Conservation (phyloP, 805 yeast species). For the Wickerhamomyces xylosicus region DNA sequence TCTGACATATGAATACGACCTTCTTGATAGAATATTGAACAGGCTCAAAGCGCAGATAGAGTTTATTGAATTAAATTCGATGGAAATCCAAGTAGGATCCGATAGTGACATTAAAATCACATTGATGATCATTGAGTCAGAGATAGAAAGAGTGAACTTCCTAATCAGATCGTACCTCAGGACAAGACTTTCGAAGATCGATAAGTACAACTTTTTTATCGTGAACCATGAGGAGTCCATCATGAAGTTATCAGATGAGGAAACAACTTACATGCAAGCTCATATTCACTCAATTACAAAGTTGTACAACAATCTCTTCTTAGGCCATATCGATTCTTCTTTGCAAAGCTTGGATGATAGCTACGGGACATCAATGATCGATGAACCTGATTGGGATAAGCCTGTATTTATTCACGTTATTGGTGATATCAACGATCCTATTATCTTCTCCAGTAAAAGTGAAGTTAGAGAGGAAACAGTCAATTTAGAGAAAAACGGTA, state of each 20-base stretch:
- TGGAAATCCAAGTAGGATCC: conserved; percentile 50
- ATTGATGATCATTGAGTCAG: conserved; percentile 81
- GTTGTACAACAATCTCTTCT: conserved; percentile 57
- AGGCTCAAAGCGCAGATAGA: conserved; percentile 66
- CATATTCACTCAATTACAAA: conserved; percentile 58
- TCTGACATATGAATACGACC: conserved; percentile 56
- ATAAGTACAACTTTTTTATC: conserved; percentile 53
- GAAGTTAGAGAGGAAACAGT: conserved; percentile 48
- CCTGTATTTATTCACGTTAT: conserved; percentile 66
- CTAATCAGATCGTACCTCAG: conserved; percentile 74
- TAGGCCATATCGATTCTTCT: conserved; percentile 55
- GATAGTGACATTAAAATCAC: conserved; percentile 66
- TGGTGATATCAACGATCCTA: conserved; percentile 26
- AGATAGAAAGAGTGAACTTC: conserved; percentile 78
- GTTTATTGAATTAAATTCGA: conserved; percentile 65
- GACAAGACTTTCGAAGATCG: conserved; percentile 59
- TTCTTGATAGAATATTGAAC: conserved; percentile 46
- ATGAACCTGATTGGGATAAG: conserved; percentile 61
- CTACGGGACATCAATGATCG: conserved; percentile 66
- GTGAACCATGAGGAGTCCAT: conserved; percentile 29
- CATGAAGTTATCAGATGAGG: conserved; percentile 42
- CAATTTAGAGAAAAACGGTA: conserved; percentile 15
- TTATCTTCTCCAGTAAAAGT: conserved; percentile 28
- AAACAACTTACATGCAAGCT: conserved; percentile 51
- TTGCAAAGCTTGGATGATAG: conserved; percentile 71